A percentile compares a stretch with the other conserved stretches of the same genome.
Evolutionary conservation across 2,329 filamentous ascomycete genomes (phyloP).

Genomic region (Trichoderma koningiopsis): DNA sequence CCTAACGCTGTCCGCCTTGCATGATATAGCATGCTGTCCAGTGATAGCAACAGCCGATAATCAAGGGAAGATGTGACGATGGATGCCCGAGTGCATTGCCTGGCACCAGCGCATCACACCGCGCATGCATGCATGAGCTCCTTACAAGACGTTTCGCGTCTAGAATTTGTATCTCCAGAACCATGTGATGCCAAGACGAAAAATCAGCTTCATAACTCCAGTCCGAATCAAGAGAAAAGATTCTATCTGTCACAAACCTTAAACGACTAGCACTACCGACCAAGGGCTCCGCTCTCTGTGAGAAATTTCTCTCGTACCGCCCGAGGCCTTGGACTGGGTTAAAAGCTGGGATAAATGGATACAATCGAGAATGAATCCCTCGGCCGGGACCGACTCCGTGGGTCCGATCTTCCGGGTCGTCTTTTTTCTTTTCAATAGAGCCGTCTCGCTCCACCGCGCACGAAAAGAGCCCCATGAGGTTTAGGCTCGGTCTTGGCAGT

Average conservation of each 20-base stretch:
- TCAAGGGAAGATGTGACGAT: conserved; percentile 7
- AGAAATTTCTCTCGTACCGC: conserved; percentile 17
- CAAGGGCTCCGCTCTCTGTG: not conserved
- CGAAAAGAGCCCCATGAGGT: conserved; percentile 16
- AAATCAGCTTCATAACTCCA: not conserved
- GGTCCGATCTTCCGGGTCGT: conserved; percentile 16
- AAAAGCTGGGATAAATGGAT: not conserved
- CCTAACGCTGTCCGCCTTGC: conserved; percentile 5
- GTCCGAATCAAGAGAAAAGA: not conserved
- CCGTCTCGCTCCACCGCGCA: conserved; percentile 12
- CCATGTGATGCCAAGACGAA: not conserved
- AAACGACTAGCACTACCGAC: not conserved
- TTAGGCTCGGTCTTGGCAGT: conserved; percentile 18
- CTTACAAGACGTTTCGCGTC: not conserved
- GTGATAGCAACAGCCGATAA: conserved; percentile 15
- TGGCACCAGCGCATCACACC: not conserved
- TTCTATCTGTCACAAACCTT: conserved; percentile 14
- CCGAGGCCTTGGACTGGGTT: not conserved
- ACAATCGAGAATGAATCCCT: conserved; percentile 9
- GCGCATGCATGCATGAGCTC: not conserved
- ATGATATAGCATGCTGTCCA: not conserved
- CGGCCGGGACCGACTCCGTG: conserved; percentile 23
- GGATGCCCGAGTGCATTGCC: not conserved
- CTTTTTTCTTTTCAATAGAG: not conserved
- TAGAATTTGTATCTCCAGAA: not conserved